phyloP scores from a whole-genome alignment of 2,329 filamentous ascomycete genomes.

The Cylindrodendrum hubeiense region DNA sequence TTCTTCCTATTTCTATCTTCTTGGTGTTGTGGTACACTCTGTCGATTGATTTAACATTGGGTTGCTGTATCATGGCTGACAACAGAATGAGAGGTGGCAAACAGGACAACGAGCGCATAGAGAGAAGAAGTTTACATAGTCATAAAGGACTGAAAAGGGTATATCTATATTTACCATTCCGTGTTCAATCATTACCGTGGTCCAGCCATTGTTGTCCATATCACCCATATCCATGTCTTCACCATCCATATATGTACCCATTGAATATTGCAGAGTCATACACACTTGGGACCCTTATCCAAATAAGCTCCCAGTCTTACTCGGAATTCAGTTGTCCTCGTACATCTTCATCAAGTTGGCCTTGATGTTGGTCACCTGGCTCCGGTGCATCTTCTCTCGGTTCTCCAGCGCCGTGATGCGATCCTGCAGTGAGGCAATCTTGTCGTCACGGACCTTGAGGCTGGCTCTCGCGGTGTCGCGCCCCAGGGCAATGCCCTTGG shows the following conservation, averaged over 20 bases:
- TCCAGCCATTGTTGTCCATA: neutral
- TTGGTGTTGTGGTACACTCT: neutral
- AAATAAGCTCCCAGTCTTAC: neutral
- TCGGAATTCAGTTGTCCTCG: constrained; percentile 43
- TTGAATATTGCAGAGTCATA: neutral
- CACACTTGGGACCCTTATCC: neutral
- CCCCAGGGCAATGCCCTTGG: constrained; percentile 72
- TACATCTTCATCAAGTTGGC: constrained; percentile 53
- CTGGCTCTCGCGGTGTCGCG: constrained; percentile 74
- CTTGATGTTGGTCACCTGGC: constrained; percentile 53
- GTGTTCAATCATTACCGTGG: neutral
- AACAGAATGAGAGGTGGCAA: too few species aligned
- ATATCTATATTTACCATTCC: neutral
- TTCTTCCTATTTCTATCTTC: neutral
- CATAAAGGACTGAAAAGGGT: neutral
- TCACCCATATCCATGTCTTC: neutral
- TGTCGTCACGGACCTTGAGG: constrained; percentile 71
- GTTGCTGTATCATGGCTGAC: too few species aligned
- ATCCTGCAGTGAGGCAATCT: constrained; percentile 52
- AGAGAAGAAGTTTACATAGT: neutral
- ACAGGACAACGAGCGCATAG: too few species aligned
- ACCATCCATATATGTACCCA: neutral
- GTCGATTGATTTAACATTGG: neutral
- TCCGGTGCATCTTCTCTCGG: constrained; percentile 46
- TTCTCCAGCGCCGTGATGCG: constrained; percentile 56